A percentile compares a stretch with the other conserved stretches of the same genome.
Conservation (phyloP, 2,329 filamentous ascomycete species). For the Claviceps spartinae region DNA sequence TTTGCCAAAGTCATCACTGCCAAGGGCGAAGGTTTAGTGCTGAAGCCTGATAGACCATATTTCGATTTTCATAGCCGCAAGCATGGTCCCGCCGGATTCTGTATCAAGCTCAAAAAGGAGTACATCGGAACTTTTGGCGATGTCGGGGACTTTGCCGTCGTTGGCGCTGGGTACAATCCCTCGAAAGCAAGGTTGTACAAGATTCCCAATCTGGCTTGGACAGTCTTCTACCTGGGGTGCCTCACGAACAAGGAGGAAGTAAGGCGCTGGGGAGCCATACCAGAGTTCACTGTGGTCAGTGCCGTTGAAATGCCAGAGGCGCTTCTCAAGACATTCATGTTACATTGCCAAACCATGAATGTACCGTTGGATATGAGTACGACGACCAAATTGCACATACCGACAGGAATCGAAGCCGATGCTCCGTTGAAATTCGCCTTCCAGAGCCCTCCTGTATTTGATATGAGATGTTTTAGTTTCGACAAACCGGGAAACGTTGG, state of each 20-base stretch:
- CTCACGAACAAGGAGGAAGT: constrained; percentile 53
- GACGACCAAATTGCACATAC: constrained; percentile 31
- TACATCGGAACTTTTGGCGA: constrained; percentile 69
- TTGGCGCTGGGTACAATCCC: constrained; percentile 61
- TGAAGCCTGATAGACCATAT: constrained; percentile 73
- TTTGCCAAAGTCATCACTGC: constrained; percentile 55
- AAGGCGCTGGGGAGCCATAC: constrained; percentile 33
- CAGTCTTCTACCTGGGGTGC: constrained; percentile 69
- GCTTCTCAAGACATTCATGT: constrained; percentile 37
- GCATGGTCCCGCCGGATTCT: constrained; percentile 31
- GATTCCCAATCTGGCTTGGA: constrained; percentile 51
- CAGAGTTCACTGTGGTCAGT: constrained; percentile 54
- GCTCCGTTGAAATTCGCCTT: constrained; percentile 43
- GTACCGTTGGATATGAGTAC: constrained; percentile 25
- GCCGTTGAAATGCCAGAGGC: constrained; percentile 41
- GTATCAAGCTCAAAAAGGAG: constrained; percentile 81
- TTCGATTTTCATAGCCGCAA: constrained; percentile 38
- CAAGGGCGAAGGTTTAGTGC: constrained; percentile 63
- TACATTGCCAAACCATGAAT: constrained; percentile 30
- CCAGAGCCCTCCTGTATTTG: constrained; percentile 59
- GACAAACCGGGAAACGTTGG: constrained; percentile 55
- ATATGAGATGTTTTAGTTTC: constrained; percentile 68
- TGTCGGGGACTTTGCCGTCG: constrained; percentile 66
- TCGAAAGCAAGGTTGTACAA: constrained; percentile 43
- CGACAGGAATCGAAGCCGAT: constrained; percentile 28